A percentile compares a stretch with the other conserved stretches of the same genome.
Conservation (phyloP, 2,329 filamentous ascomycete species). For the Zymoseptoria pseudotritici region DNA sequence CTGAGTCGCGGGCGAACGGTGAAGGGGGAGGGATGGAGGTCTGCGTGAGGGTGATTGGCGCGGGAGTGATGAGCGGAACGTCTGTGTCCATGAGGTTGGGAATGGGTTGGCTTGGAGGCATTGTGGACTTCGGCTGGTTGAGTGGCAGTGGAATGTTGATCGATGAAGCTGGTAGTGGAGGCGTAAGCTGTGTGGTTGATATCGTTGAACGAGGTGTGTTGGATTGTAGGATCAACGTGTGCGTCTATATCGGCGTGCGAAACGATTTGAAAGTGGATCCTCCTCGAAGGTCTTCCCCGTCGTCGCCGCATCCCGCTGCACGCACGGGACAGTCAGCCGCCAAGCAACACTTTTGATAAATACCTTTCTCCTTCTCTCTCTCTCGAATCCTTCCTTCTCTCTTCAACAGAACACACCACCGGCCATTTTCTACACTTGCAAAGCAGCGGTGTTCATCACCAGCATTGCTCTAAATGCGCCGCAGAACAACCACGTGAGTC, state of each 20-base stretch:
- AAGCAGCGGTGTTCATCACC: not conserved
- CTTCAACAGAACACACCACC: not conserved
- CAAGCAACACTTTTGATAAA: not conserved
- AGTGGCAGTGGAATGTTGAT: too few relatives aligned
- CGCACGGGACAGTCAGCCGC: not conserved
- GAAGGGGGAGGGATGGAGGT: not conserved
- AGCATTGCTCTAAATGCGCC: not conserved
- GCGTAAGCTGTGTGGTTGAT: too few relatives aligned
- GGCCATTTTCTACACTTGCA: not conserved
- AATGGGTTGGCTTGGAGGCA: too few relatives aligned
- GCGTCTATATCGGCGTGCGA: too few relatives aligned
- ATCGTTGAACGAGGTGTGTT: too few relatives aligned
- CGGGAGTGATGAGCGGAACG: too few relatives aligned
- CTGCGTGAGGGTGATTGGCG: not conserved
- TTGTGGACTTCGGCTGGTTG: too few relatives aligned
- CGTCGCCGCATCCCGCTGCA: not conserved
- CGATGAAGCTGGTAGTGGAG: too few relatives aligned
- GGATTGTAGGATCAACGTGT: too few relatives aligned
- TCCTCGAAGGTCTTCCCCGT: not conserved
- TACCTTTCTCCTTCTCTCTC: not conserved
- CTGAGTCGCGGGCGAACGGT: not conserved
- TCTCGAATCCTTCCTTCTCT: not conserved
- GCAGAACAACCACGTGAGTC: not conserved
- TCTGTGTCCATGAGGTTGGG: too few relatives aligned
- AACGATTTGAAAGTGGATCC: not conserved